A percentile compares a stretch with the other conserved stretches of the same genome.
These are phyloP conservation scores for Candida ovalis DNA, from an alignment of 805 yeast genomes.

Conservation along the genomic window DNA sequence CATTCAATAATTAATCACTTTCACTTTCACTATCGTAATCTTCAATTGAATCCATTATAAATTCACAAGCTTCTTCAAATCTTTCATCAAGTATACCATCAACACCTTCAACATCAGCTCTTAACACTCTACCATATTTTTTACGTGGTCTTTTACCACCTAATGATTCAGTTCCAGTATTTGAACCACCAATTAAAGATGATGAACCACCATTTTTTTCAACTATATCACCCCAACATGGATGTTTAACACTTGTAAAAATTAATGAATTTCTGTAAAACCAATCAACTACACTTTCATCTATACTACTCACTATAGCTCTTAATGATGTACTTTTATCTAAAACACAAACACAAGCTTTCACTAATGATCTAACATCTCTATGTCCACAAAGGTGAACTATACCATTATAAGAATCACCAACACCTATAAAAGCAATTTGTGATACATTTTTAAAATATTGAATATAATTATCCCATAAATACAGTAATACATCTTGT, in stretches of 20 bases:
- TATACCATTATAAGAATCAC: slow-evolving; percentile 83
- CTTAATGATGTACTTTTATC: slow-evolving; percentile 65
- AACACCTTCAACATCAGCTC: slow-evolving; percentile 68
- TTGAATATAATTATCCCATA: slow-evolving; percentile 90
- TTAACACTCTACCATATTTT: slow-evolving; percentile 85
- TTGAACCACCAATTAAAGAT: neutral
- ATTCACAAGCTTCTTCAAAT: slow-evolving; percentile 82
- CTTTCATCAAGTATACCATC: slow-evolving; percentile 75
- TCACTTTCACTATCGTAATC: slow-evolving; percentile 45
- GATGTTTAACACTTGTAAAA: slow-evolving; percentile 69
- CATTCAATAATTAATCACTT: slow-evolving; percentile 5
- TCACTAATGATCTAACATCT: slow-evolving; percentile 55
- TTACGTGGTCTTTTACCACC: slow-evolving; percentile 70
- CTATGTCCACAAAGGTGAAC: slow-evolving; percentile 88
- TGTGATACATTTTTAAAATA: slow-evolving; percentile 63
- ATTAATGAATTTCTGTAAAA: slow-evolving; percentile 81
- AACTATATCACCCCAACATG: slow-evolving; percentile 65
- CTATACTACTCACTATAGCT: slow-evolving; percentile 80
- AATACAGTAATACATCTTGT: slow-evolving; percentile 70
- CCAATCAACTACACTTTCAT: slow-evolving; percentile 90
- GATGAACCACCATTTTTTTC: slow-evolving; percentile 21
- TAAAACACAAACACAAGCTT: slow-evolving; percentile 66
- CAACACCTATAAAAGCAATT: slow-evolving; percentile 79
- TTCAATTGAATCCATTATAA: slow-evolving; percentile 73
- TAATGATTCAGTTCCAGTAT: slow-evolving; percentile 14